Evolutionary conservation across 768 basidiomycete genomes (phyloP).

Genomic region (Lactifluus volemus): DNA sequence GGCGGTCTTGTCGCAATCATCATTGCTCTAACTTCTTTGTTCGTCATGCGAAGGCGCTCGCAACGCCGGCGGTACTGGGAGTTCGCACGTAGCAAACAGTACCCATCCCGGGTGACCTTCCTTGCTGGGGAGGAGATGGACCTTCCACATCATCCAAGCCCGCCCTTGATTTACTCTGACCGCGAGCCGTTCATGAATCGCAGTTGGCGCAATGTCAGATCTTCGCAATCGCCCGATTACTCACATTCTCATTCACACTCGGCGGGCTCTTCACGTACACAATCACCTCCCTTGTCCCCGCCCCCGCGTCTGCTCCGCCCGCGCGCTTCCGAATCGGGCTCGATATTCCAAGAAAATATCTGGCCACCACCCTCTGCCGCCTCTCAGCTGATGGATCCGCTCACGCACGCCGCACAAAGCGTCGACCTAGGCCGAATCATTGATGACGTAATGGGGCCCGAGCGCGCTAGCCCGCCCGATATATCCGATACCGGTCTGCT

Average conservation of each 20-base stretch:
- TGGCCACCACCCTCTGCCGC: conserved; percentile 15
- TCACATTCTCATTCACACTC: background rate
- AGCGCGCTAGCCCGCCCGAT: background rate
- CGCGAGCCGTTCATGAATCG: background rate
- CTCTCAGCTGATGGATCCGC: conserved; percentile 9
- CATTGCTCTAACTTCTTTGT: conserved; percentile 6
- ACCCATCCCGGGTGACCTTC: conserved; percentile 10
- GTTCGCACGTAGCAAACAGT: conserved; percentile 6
- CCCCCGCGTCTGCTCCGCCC: conserved; percentile 13
- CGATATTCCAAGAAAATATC: conserved; percentile 18
- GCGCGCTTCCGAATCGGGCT: conserved; percentile 15
- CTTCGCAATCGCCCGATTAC: background rate
- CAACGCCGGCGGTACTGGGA: conserved; percentile 8
- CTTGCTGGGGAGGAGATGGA: conserved; percentile 17
- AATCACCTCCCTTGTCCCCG: background rate
- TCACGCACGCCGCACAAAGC: conserved; percentile 1
- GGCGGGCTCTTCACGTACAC: background rate
- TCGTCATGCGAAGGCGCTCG: conserved; percentile 5
- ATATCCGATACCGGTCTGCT: background rate
- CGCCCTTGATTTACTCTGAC: background rate
- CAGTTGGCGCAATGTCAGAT: background rate
- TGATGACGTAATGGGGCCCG: conserved; percentile 15
- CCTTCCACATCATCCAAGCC: background rate
- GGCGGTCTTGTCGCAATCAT: conserved; percentile 8
- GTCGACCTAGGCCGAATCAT: conserved; percentile 12